Evolutionary conservation across 345 rosid genomes (phyloP).

Genomic region (Acer saccharum): DNA sequence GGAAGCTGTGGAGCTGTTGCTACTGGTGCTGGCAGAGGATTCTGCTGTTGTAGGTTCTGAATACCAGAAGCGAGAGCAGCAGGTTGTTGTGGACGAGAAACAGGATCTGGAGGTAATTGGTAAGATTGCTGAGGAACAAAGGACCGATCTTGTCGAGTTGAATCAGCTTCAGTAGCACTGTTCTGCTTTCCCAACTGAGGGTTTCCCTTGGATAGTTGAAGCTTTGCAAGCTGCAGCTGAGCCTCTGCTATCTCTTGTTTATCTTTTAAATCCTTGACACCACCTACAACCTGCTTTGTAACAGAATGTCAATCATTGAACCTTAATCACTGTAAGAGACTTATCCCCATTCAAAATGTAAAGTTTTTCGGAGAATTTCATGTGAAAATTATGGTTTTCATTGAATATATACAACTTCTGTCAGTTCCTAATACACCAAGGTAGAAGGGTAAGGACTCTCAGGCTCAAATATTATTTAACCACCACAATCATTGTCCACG

Average conservation of each 20-base stretch:
- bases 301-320: background rate
- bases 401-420: background rate
- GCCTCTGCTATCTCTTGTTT: conserved; percentile 61
- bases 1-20: conserved; percentile 37
- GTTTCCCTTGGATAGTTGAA: conserved; percentile 31
- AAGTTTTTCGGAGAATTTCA: background rate
- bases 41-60: conserved; percentile 21
- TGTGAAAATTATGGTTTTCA: background rate
- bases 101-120: conserved; percentile 24
- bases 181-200: conserved; percentile 28
- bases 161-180: conserved; percentile 24
- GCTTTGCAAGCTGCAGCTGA: conserved; percentile 40
- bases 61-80: conserved; percentile 19
- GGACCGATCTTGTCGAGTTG: conserved; percentile 22
- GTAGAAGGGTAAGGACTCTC: background rate
- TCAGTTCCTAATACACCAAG: background rate
- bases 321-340: background rate
- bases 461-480: background rate
- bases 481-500: background rate
- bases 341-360: background rate
- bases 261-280: conserved; percentile 52
- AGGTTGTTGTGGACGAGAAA: conserved; percentile 22
- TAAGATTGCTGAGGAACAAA: conserved; percentile 36
- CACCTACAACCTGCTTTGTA: conserved; percentile 44
- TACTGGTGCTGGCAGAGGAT: conserved; percentile 21